Evolutionary conservation across 108 stramenopile species (phyloP), one percentile per base, ranked within the genome.

Genomic region (Skeletonema menzelii): DNA sequence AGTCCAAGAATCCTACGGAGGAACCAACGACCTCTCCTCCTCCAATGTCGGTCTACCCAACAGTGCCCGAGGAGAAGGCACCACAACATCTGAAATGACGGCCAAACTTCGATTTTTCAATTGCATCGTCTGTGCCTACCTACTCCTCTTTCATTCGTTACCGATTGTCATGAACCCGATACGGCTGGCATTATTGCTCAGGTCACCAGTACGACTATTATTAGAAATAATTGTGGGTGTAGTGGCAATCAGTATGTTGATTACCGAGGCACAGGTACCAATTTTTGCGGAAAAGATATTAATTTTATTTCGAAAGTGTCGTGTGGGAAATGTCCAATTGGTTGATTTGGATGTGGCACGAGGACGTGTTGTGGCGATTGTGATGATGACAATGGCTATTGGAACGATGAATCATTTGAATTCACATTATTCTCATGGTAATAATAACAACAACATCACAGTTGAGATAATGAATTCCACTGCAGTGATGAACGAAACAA

Each of bases 41-140:
- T 35, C 14, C 71, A 72, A 72, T 47, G 53, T 63, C 14, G 71
- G 71, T 6, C 27, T 47, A 22, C 44, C 74, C 27, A 75, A 75
- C 59, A 67, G 65, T 4, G 65, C 74, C 13, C 63, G 74, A 10
- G 74, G 74, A 44, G 44, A 59, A 40, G 74, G 74, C 58, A 70
- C 76, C 17, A 65, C 76, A 24, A 35, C 62, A 22, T 17, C 56
- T 22, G 76, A 77, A 59, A 40, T 77, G 11, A 46, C 65, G 0
- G 47, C 69, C 28, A 77, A 77, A 37, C 19, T 77, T 14, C 68
- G 76, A 20, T 77, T 70, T 14, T 59, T 77, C 40, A 77, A 77
- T 38, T 49, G 46, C 26, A 5, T 15, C 63, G 64, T 63, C 30
- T 70, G 66, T 19, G 37, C 65, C 56, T 65, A 59, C 13, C 30